These are phyloP conservation scores for Carallia brachiata DNA, from an alignment of 345 rosid genomes.

Conservation along the genomic window DNA sequence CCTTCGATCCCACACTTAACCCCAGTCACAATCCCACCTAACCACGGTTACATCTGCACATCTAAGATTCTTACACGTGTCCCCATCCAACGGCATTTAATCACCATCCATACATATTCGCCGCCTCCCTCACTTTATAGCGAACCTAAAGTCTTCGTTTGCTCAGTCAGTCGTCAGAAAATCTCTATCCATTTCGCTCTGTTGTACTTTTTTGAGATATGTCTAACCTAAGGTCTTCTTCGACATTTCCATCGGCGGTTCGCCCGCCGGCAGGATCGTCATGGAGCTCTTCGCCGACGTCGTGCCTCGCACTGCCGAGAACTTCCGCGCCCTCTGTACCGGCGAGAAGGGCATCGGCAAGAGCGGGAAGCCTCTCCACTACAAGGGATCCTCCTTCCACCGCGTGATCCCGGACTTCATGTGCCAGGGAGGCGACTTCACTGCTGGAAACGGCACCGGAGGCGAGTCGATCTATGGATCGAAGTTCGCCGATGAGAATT, in stretches of 20 bases:
- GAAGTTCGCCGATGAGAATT: conserved; percentile 74
- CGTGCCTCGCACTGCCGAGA: conserved; percentile 63
- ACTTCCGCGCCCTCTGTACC: conserved; percentile 86
- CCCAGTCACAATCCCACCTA: background rate
- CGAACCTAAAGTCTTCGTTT: background rate
- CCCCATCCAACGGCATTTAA: background rate
- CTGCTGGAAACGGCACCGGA: conserved; percentile 75
- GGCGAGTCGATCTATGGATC: conserved; percentile 80
- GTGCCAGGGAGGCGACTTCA: conserved; percentile 92
- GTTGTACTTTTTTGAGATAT: background rate
- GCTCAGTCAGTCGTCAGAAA: background rate
- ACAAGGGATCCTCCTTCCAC: conserved; percentile 72
- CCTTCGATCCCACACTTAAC: background rate
- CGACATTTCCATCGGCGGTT: conserved; percentile 51
- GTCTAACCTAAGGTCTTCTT: conserved; percentile 57
- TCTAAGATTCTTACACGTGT: background rate
- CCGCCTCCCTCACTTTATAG: background rate
- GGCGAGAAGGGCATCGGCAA: conserved; percentile 65
- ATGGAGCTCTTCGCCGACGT: conserved; percentile 67
- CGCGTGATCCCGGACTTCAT: conserved; percentile 77
- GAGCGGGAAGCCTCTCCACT: conserved; percentile 75
- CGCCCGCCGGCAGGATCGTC: conserved; percentile 51
- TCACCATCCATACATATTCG: background rate
- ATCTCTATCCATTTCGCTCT: background rate
- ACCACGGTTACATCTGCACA: background rate